phyloP scores from a whole-genome alignment of 768 basidiomycete genomes.

The Rhodotorula paludigena region DNA sequence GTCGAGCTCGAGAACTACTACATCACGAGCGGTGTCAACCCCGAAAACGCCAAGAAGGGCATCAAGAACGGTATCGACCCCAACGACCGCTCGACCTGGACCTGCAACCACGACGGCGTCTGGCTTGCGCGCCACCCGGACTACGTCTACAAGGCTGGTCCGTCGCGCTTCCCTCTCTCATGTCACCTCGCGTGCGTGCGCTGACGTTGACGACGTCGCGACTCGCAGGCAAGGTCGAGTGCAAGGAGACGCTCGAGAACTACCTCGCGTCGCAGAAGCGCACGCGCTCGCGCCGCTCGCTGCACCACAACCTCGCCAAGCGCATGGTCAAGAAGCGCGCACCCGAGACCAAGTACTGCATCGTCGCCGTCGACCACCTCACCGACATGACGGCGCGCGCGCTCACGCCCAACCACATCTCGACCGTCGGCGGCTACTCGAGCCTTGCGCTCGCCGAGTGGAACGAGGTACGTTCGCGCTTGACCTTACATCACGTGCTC shows the following conservation, averaged over 20 bases:
- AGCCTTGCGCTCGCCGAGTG: conserved; percentile 28
- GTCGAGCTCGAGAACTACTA: too few species aligned
- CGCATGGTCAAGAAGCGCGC: conserved; percentile 6
- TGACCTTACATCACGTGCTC: neutral
- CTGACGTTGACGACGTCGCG: neutral
- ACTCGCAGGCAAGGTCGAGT: conserved; percentile 29
- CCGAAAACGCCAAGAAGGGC: too few species aligned
- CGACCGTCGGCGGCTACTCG: conserved; percentile 22
- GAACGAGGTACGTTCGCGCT: conserved; percentile 7
- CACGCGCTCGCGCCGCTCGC: neutral
- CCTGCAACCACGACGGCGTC: conserved; percentile 14
- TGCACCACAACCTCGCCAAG: neutral
- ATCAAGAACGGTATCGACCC: too few species aligned
- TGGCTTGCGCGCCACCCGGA: conserved; percentile 3
- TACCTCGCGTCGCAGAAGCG: conserved; percentile 1
- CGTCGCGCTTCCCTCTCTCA: neutral
- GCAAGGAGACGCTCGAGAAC: conserved; percentile 14
- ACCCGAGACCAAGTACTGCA: neutral
- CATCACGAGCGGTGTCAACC: too few species aligned
- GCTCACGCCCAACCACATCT: conserved; percentile 2
- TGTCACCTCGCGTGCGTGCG: too few species aligned
- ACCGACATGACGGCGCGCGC: conserved; percentile 28
- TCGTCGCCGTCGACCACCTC: conserved; percentile 29
- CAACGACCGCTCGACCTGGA: conserved; percentile 24
- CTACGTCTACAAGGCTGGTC: neutral